These are phyloP conservation scores for Phaseolus coccineus DNA, from an alignment of 331 rosid species.

Conservation along the genomic window DNA sequence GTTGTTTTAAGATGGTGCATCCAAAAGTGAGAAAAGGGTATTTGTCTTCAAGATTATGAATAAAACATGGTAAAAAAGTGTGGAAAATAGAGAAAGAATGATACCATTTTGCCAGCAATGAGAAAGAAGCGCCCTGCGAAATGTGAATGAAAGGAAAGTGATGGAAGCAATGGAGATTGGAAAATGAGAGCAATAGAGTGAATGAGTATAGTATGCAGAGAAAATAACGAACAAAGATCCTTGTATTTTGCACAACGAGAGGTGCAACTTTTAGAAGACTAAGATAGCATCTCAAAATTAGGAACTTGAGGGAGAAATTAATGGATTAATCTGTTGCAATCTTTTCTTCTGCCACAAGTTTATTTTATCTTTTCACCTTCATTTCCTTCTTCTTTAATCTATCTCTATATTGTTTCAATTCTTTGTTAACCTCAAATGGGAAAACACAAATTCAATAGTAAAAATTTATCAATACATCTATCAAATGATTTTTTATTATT, in stretches of 20 bases:
- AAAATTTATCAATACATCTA: too few relatives aligned
- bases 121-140: conserved; percentile 53
- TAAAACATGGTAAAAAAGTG: background rate
- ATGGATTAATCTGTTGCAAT: conserved; percentile 31
- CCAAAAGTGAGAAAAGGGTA: background rate
- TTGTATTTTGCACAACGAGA: conserved; percentile 57
- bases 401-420: background rate
- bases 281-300: conserved; percentile 49
- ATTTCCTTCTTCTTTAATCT: background rate
- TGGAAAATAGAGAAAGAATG: conserved; percentile 28
- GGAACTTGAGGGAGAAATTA: conserved; percentile 49
- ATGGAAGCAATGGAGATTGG: conserved; percentile 42
- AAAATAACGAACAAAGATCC: conserved; percentile 61
- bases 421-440: background rate
- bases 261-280: conserved; percentile 53
- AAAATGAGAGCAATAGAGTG: conserved; percentile 35
- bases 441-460: background rate
- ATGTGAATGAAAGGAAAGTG: conserved; percentile 44
- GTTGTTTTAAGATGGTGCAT: too few relatives aligned
- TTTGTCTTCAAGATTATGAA: conserved; percentile 20
- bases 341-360: conserved; percentile 34
- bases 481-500: too few relatives aligned
- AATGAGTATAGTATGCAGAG: conserved; percentile 37
- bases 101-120: conserved; percentile 73
- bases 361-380: conserved; percentile 27